phyloP scores from a whole-genome alignment of 2,329 filamentous ascomycete species.

The Curvularia sp. region DNA sequence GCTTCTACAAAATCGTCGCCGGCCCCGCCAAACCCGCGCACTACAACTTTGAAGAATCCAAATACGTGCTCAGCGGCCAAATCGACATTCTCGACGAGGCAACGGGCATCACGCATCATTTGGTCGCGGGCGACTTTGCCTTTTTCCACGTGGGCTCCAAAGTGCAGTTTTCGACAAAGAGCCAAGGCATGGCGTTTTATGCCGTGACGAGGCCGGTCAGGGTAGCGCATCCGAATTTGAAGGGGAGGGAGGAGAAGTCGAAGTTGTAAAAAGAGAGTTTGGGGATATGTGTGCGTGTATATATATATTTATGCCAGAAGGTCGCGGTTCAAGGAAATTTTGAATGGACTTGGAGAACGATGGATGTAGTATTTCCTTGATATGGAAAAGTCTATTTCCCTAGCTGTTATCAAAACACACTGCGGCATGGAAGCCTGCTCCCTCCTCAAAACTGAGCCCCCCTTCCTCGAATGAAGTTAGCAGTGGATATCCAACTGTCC shows the following conservation, averaged over 20 bases:
- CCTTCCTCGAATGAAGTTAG: neutral
- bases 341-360: no score
- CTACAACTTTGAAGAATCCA: conserved; percentile 31
- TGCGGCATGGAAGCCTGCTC: neutral
- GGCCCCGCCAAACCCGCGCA: conserved; percentile 23
- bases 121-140: conserved; percentile 30
- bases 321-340: no score
- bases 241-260: conserved; percentile 21
- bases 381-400: no score
- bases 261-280: conserved; percentile 10
- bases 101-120: conserved; percentile 27
- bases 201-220: conserved; percentile 27
- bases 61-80: conserved; percentile 28
- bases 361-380: no score
- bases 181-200: conserved; percentile 28
- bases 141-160: conserved; percentile 30
- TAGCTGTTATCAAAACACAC: neutral
- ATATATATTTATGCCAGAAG: no score
- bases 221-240: conserved; percentile 20
- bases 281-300: no score
- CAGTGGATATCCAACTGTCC: neutral
- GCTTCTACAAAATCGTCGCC: conserved; percentile 32
- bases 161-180: conserved; percentile 31
- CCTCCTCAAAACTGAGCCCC: neutral
- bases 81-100: conserved; percentile 31